Evolutionary conservation across 257 asterid genomes (phyloP).

Genomic region (Voacanga thouarsii): DNA sequence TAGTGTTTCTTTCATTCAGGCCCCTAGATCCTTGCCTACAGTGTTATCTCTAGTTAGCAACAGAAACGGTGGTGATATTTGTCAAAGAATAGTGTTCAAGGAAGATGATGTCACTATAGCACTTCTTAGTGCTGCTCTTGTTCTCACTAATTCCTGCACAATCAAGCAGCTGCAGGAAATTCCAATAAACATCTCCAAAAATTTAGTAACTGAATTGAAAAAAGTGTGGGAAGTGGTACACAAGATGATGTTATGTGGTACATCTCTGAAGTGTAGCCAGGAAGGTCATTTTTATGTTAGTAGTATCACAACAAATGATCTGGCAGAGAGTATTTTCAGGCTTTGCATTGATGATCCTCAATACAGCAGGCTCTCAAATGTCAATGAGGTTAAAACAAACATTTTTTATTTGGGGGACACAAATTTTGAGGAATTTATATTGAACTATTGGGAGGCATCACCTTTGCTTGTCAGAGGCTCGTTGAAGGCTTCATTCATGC

Average conservation of each 20-base stretch:
- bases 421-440: constrained; percentile 43
- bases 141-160: constrained; percentile 53
- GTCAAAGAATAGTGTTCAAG: constrained; percentile 20
- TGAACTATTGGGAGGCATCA: constrained; percentile 57
- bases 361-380: constrained; percentile 18
- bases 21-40: constrained; percentile 29
- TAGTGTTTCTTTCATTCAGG: constrained; percentile 67
- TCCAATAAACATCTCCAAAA: constrained; percentile 35
- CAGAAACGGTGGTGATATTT: constrained; percentile 13
- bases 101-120: constrained; percentile 35
- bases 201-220: constrained; percentile 31
- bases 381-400: constrained; percentile 28
- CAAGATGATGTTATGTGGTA: constrained; percentile 26
- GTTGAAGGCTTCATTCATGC: constrained; percentile 27
- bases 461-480: constrained; percentile 44
- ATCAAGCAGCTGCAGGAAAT: constrained; percentile 47
- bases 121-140: constrained; percentile 51
- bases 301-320: constrained; percentile 36
- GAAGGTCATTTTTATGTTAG: constrained; percentile 24
- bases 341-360: constrained; percentile 33
- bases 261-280: constrained; percentile 15
- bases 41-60: constrained; percentile 25
- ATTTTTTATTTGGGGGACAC: constrained; percentile 37
- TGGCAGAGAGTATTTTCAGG: constrained; percentile 68
- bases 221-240: constrained; percentile 45